A percentile compares a stretch with the other conserved stretches of the same genome.
These are phyloP conservation scores for Spergularia bocconei DNA, from an alignment of 148 eudicot genomes.

Conservation along the genomic window DNA sequence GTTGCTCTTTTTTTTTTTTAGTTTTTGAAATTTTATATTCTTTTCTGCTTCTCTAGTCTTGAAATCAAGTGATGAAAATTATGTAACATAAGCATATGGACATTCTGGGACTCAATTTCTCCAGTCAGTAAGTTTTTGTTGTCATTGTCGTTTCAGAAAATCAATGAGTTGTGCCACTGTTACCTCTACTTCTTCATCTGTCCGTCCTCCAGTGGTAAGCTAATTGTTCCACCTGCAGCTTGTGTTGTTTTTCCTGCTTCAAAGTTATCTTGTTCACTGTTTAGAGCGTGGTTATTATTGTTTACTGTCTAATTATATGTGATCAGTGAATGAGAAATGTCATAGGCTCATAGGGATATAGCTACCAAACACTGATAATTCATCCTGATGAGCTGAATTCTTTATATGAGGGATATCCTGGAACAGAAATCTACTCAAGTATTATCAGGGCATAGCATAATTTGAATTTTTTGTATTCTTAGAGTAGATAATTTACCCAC, in stretches of 20 bases:
- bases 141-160: constrained; percentile 29
- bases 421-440: too few relatives aligned
- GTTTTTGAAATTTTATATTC: neutral
- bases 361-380: neutral
- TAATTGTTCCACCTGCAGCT: constrained; percentile 8
- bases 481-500: too few relatives aligned
- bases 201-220: constrained; percentile 39
- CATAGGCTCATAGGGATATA: neutral
- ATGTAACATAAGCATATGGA: neutral
- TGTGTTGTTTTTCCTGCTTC: neutral
- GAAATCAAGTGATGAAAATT: neutral
- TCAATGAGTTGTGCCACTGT: constrained; percentile 18
- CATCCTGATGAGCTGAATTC: too few relatives aligned
- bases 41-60: neutral
- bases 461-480: too few relatives aligned
- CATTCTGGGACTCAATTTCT: neutral
- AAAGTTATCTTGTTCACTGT: neutral
- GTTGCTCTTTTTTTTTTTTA: neutral
- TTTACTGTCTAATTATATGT: neutral
- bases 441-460: too few relatives aligned
- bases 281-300: neutral
- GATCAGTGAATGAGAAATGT: neutral
- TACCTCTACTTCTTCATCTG: constrained; percentile 36
- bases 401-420: too few relatives aligned
- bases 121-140: neutral